Percentiles rank a stretch among this genome's conserved stretches.
Evolutionary conservation across 139 green algal genomes (phyloP).

Genomic region (Coelastrella sp.): DNA sequence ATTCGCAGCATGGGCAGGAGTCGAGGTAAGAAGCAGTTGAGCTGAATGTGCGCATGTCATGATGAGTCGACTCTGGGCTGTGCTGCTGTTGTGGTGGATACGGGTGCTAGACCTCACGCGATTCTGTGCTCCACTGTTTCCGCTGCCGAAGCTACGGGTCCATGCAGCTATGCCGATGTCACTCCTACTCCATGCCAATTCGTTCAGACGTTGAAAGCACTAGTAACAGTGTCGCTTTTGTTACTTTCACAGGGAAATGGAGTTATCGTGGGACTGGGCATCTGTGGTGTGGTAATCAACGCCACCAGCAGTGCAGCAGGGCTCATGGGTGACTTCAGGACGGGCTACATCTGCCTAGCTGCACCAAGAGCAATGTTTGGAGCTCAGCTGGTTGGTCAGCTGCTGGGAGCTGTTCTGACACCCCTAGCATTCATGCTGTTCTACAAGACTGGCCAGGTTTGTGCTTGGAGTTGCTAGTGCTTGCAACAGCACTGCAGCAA

Average conservation of each 20-base stretch:
- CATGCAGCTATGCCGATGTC: too few species aligned
- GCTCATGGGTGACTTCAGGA: conserved; percentile 63
- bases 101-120: not conserved
- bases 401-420: conserved; percentile 49
- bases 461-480: conserved; percentile 50
- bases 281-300: conserved; percentile 57
- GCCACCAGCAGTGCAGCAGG: conserved; percentile 41
- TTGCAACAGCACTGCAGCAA: conserved; percentile 45
- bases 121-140: not conserved
- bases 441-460: conserved; percentile 52
- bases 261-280: conserved; percentile 46
- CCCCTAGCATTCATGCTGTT: conserved; percentile 64
- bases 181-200: not conserved
- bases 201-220: not conserved
- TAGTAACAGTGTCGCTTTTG: not conserved
- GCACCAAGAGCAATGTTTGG: conserved; percentile 66
- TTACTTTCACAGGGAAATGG: conserved; percentile 24
- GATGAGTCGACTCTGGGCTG: not conserved
- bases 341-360: conserved; percentile 59
- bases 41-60: not conserved
- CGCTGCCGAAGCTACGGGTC: not conserved
- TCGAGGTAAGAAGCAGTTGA: not conserved
- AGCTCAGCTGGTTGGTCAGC: conserved; percentile 52
- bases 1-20: conserved; percentile 62
- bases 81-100: not conserved